Percentiles rank a stretch among this genome's conserved stretches.
These are phyloP conservation scores for Eucalyptus victrix DNA, from an alignment of 345 rosid genomes.

Conservation along the genomic window DNA sequence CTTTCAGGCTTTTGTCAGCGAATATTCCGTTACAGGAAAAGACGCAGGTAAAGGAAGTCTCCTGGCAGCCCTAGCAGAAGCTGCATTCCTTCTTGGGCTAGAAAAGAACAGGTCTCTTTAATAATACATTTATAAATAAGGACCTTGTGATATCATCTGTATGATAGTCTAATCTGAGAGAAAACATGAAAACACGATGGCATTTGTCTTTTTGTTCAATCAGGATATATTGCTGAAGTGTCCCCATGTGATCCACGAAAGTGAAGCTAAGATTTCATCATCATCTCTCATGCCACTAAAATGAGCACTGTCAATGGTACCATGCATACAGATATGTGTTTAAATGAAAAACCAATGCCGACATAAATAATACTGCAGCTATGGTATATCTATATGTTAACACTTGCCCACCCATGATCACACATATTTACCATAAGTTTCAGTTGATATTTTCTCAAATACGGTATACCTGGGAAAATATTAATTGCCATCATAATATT, in stretches of 20 bases:
- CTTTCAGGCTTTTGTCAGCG: slow-evolving; percentile 86
- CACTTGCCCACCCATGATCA: neutral
- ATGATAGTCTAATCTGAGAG: neutral
- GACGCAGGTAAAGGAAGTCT: slow-evolving; percentile 93
- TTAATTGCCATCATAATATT: neutral
- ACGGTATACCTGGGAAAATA: neutral
- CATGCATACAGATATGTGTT: neutral
- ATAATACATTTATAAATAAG: neutral
- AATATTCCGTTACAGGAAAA: slow-evolving; percentile 79
- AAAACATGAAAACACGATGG: neutral
- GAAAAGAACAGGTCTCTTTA: slow-evolving; percentile 77
- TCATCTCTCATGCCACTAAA: neutral
- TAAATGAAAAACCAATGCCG: neutral
- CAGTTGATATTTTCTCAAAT: neutral
- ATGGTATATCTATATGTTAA: neutral
- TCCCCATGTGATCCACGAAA: neutral
- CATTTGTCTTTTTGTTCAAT: neutral
- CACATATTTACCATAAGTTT: neutral
- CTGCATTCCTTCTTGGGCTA: slow-evolving; percentile 81
- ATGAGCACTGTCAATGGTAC: neutral
- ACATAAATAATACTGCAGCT: neutral
- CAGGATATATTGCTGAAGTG: neutral
- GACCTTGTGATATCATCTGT: neutral
- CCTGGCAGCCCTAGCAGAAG: slow-evolving; percentile 86
- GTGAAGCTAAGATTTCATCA: neutral